Evolutionary conservation across 495 filamentous ascomycete genomes (phyloP).

Genomic region (Penicillium paxilli): DNA sequence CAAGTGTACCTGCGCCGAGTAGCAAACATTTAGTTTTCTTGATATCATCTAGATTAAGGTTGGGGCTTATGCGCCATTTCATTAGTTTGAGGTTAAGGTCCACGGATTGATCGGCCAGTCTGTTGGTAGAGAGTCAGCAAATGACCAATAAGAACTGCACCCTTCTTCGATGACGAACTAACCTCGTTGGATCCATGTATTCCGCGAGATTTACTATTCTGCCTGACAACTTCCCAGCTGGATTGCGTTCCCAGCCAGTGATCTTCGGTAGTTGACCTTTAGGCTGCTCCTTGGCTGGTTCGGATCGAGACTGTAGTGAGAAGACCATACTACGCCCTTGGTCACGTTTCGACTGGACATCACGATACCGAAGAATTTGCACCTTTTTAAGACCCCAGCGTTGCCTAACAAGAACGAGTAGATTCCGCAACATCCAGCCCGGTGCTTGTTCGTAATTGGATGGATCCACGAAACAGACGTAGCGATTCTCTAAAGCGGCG

Average conservation of each 20-base stretch:
- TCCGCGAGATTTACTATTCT: constrained; percentile 78
- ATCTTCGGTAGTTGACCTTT: constrained; percentile 70
- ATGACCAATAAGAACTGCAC: no score
- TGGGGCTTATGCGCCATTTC: constrained; percentile 95
- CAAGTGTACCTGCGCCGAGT: constrained; percentile 92
- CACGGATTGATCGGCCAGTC: constrained; percentile 90
- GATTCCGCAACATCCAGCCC: constrained; percentile 89
- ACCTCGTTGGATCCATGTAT: constrained; percentile 84
- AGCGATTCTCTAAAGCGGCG: constrained; percentile 66
- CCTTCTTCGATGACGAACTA: constrained; percentile 8
- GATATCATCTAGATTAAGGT: constrained; percentile 81
- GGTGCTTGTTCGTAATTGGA: constrained; percentile 84
- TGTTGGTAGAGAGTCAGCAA: constrained; percentile 15
- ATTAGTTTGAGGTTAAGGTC: constrained; percentile 97
- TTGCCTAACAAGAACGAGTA: constrained; percentile 80
- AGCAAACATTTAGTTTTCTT: constrained; percentile 90
- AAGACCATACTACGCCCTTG: constrained; percentile 79
- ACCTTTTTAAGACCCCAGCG: constrained; percentile 75
- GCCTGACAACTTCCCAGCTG: constrained; percentile 69
- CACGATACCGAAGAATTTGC: constrained; percentile 88
- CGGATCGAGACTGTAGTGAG: constrained; percentile 56
- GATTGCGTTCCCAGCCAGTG: constrained; percentile 92
- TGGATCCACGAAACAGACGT: constrained; percentile 85
- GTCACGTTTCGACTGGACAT: constrained; percentile 71
- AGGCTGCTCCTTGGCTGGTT: constrained; percentile 25